phyloP scores from a whole-genome alignment of 352 stramenopile genomes.

The Globisporangium iwayamae region DNA sequence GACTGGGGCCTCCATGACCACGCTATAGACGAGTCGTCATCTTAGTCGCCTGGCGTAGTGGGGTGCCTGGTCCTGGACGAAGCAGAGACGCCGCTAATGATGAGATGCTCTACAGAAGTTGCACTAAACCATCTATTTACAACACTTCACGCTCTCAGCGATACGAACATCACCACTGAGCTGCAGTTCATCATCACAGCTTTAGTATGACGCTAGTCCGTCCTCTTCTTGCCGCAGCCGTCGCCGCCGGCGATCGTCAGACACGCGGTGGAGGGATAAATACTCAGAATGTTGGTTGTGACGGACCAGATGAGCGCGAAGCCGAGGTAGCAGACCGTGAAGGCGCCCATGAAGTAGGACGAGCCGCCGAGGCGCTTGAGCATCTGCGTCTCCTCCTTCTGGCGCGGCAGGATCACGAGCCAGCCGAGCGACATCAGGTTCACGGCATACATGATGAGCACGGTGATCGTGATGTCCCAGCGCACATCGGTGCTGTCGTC shows the following conservation, averaged over 20 bases:
- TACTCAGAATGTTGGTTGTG: constrained; percentile 56
- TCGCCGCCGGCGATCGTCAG: constrained; percentile 51
- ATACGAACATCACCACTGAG: neutral
- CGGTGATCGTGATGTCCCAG: constrained; percentile 44
- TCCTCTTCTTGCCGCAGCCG: constrained; percentile 22
- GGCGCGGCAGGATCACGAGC: constrained; percentile 50
- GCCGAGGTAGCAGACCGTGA: constrained; percentile 39
- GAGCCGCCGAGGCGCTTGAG: constrained; percentile 61
- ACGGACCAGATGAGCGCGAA: constrained; percentile 53
- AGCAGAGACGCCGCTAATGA: too few species aligned
- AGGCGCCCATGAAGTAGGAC: constrained; percentile 40
- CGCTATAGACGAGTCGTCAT: too few species aligned
- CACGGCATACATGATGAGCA: constrained; percentile 48
- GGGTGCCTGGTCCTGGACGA: too few species aligned
- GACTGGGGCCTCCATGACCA: too few species aligned
- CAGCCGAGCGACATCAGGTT: constrained; percentile 51
- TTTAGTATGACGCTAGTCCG: neutral
- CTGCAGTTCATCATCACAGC: neutral
- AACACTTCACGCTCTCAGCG: too few species aligned
- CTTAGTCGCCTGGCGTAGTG: too few species aligned
- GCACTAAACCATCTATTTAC: too few species aligned
- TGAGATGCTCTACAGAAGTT: too few species aligned
- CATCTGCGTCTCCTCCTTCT: constrained; percentile 62
- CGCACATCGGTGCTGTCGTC: constrained; percentile 43
- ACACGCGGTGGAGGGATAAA: constrained; percentile 51